Evolutionary conservation across 23 red algal species (phyloP).

Genomic region (Gracilariopsis chorda): DNA sequence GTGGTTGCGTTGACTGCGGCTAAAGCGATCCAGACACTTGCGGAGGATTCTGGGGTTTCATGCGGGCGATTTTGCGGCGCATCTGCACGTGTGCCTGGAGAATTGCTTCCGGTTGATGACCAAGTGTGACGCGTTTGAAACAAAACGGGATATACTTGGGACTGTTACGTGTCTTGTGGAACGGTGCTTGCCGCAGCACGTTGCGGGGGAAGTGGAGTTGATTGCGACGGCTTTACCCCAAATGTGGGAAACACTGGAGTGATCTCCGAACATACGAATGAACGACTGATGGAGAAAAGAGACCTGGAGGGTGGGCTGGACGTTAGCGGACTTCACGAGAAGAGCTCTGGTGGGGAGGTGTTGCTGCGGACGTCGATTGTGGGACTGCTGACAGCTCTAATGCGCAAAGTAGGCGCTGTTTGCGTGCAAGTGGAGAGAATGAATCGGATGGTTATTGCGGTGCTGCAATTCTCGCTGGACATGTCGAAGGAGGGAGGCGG

Average conservation of each 20-base stretch:
- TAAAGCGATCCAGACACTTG: slow-evolving; percentile 51
- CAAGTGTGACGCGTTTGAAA: slow-evolving; percentile 26
- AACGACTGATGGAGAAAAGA: neutral
- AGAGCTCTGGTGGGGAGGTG: slow-evolving; percentile 43
- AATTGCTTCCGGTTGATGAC: slow-evolving; percentile 14
- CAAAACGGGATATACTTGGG: slow-evolving; percentile 60
- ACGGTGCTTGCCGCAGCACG: neutral
- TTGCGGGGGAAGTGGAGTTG: neutral
- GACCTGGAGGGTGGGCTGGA: neutral
- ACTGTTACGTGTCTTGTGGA: slow-evolving; percentile 14
- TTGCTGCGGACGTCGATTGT: slow-evolving; percentile 39
- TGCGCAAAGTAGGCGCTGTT: slow-evolving; percentile 23
- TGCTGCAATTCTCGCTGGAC: slow-evolving; percentile 30
- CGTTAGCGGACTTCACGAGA: neutral
- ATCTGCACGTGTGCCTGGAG: slow-evolving; percentile 8
- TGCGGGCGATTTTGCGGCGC: slow-evolving; percentile 35
- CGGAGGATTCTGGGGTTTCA: slow-evolving; percentile 59
- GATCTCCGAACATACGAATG: slow-evolving; percentile 1
- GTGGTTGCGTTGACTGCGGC: slow-evolving; percentile 60
- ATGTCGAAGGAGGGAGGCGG: slow-evolving; percentile 24
- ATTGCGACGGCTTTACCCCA: slow-evolving; percentile 21
- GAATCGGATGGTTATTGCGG: neutral
- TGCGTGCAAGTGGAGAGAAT: neutral
- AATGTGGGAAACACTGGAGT: slow-evolving; percentile 42
- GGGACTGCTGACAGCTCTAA: slow-evolving; percentile 17